Evolutionary conservation across 306 rosid species (phyloP), one percentile per base, ranked within the genome.

Genomic region (Albizia julibrissin): DNA sequence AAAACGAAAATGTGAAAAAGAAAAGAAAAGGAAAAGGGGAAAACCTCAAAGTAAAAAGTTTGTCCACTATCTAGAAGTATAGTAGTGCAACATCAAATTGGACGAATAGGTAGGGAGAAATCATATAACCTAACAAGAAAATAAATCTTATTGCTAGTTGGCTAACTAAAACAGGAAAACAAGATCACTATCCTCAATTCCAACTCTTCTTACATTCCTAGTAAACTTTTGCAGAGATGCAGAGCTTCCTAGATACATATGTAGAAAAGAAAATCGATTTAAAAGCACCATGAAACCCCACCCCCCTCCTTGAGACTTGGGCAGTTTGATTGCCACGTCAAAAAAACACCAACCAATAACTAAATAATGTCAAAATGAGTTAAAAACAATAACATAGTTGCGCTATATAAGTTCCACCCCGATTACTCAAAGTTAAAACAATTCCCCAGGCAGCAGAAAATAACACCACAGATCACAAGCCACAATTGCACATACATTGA

Each of bases 1-100:
- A 92, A 87, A 93, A 91, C 79, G 79, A 89, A 91, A 69, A 89
- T 40, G 85, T 75, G 75, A 87, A 89, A 90, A 85, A 42, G 50
- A 81, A 84, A 87, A 70, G 79, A 79, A 84, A 43, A 43, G 26
- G 56, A 88, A 54, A 67, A 67, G 21, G 56, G 70, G 74, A 82
- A 73, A 68, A 83, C 71, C 83, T 76, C 66, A 85, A 75, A 87
- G 78, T 46, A 82, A 72, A 86, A 44, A 59, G 46, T 16, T 22
- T 81, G 85, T 80, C 61, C 65, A 64, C 62, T 29, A 78, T 83
- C 86, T 83, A 82, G 70, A 70, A 82, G 69, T 69, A 70, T 73
- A 84, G 70, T 80, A 59, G 76, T 29, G 74, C 65, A 74, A 33
- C n/a, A 77, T 78, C 40, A 49, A 77, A 75, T 50, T 6, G 54